Percentiles rank a stretch among this genome's conserved stretches.
Evolutionary conservation across 2,329 filamentous ascomycete genomes (phyloP).

Genomic region (Fusarium lyarnte): DNA sequence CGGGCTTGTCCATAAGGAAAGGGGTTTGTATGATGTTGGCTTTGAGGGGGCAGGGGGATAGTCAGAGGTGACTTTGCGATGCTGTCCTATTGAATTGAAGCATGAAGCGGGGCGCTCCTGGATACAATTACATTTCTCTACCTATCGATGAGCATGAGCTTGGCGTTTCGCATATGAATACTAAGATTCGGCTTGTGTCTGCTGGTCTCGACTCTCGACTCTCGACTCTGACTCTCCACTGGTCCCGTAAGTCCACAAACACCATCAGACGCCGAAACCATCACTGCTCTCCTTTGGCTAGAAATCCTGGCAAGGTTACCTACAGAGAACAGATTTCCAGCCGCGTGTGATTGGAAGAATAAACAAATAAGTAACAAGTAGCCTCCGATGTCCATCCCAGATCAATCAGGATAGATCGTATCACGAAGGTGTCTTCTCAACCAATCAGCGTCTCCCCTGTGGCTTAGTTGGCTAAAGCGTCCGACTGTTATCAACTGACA

Average conservation of each 20-base stretch:
- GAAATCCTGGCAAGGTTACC: background rate
- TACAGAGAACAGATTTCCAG: background rate
- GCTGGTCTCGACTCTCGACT: background rate
- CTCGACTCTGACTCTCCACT: background rate
- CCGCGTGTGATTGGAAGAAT: background rate
- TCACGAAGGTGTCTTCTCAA: background rate
- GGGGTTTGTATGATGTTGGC: constrained; percentile 43
- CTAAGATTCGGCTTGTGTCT: background rate
- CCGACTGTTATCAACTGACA: constrained; percentile 37
- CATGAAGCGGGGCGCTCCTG: constrained; percentile 34
- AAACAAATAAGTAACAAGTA: background rate
- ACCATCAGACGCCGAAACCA: background rate
- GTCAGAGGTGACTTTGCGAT: background rate
- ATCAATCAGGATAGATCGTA: background rate
- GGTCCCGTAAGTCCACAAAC: background rate
- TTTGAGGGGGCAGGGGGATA: constrained; percentile 40
- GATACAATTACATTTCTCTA: constrained; percentile 7
- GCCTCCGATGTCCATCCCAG: background rate
- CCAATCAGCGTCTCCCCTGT: constrained; percentile 30
- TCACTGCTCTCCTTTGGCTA: background rate
- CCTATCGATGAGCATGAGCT: constrained; percentile 16
- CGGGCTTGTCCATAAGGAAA: constrained; percentile 36
- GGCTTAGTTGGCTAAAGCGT: constrained; percentile 41
- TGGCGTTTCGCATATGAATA: background rate
- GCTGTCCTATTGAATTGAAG: background rate